A percentile compares a stretch with the other conserved stretches of the same genome.
Evolutionary conservation across 192 early-diverging fungal species (phyloP).

Genomic region (Chytriomyces confervae): DNA sequence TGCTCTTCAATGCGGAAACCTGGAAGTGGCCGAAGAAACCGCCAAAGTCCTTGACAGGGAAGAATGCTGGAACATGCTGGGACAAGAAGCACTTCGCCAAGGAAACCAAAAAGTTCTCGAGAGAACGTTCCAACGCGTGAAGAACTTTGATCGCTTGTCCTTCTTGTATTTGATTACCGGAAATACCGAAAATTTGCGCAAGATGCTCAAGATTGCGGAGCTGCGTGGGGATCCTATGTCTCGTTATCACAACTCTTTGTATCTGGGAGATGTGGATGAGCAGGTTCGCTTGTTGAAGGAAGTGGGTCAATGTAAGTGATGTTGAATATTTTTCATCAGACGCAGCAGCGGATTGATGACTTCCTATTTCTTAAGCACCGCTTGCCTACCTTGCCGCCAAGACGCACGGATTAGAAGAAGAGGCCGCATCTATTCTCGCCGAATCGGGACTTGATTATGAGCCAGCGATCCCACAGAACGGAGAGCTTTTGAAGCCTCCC

Average conservation of each 20-base stretch:
- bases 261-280: constrained; percentile 90
- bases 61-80: constrained; percentile 90
- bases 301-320: constrained; percentile 77
- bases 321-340: constrained; percentile 13
- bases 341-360: not conserved
- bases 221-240: constrained; percentile 84
- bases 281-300: constrained; percentile 84
- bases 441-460: constrained; percentile 57
- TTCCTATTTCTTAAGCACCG: constrained; percentile 57
- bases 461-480: constrained; percentile 59
- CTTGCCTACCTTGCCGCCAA: constrained; percentile 93
- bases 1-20: constrained; percentile 94
- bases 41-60: constrained; percentile 89
- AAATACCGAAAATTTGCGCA: constrained; percentile 86
- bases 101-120: constrained; percentile 91
- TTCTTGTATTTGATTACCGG: constrained; percentile 96
- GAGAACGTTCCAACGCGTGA: constrained; percentile 86
- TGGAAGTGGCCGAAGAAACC: constrained; percentile 94
- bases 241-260: constrained; percentile 91
- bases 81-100: constrained; percentile 85
- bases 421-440: constrained; percentile 82
- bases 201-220: constrained; percentile 95
- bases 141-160: constrained; percentile 92
- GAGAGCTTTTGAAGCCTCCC: constrained; percentile 69
- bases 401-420: constrained; percentile 84